Conservation (phyloP, 164 flowering plant species). For the Santalum album region DNA sequence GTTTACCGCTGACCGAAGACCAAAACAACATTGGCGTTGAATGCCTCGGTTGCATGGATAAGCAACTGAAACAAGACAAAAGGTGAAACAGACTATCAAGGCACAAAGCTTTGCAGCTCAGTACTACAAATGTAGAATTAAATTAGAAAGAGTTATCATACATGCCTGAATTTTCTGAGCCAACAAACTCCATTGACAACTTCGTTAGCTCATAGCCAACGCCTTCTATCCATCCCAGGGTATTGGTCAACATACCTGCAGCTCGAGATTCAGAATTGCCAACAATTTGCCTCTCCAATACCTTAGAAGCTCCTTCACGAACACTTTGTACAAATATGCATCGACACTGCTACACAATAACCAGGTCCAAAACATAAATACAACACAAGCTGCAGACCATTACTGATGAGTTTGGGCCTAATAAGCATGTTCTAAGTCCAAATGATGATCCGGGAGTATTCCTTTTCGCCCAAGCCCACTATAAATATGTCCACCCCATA, state of each 20-base stretch:
- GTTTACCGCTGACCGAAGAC: conserved; percentile 90
- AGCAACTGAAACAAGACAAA: conserved; percentile 51
- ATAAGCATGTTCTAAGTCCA: too few relatives aligned
- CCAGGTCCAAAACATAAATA: too few relatives aligned
- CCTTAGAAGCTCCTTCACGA: conserved; percentile 82
- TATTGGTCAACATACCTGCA: conserved; percentile 95
- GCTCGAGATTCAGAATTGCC: conserved; percentile 85
- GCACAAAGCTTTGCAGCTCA: not conserved
- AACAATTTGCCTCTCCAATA: conserved; percentile 68
- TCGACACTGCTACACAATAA: conserved; percentile 48
- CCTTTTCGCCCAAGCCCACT: too few relatives aligned
- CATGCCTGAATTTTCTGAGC: not conserved
- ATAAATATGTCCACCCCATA: too few relatives aligned
- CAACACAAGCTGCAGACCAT: not conserved
- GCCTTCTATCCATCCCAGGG: conserved; percentile 98
- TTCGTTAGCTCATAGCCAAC: conserved; percentile 75
- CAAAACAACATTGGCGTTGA: conserved; percentile 71
- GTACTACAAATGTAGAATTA: not conserved
- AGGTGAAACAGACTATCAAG: not conserved
- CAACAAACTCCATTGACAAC: not conserved
- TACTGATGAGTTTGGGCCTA: too few relatives aligned
- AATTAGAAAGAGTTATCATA: not conserved
- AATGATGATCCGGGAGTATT: too few relatives aligned
- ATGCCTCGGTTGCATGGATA: conserved; percentile 75
- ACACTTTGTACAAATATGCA: conserved; percentile 71